Percentiles rank a stretch among this genome's conserved stretches.
Conservation (phyloP, 1,139 yeast genomes). For the Hyphopichia wangnamkhiaoensis region DNA sequence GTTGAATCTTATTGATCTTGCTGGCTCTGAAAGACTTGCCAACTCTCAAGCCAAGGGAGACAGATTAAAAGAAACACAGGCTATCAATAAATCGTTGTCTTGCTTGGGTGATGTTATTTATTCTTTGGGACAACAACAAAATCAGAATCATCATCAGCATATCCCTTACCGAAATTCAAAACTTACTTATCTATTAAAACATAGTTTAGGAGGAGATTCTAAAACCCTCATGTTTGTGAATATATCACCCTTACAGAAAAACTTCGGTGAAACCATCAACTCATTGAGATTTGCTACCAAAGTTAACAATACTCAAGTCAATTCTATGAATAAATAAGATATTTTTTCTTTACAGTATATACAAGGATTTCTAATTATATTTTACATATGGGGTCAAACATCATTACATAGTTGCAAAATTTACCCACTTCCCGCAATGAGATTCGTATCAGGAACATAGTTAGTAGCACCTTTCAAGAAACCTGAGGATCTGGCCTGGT, state of each 20-base stretch:
- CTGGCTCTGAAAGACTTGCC: slow-evolving; percentile 86
- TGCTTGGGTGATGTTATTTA: slow-evolving; percentile 88
- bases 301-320: slow-evolving; percentile 53
- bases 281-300: slow-evolving; percentile 89
- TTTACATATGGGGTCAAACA: too few species aligned
- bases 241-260: slow-evolving; percentile 65
- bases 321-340: not conserved
- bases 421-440: slow-evolving; percentile 13
- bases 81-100: slow-evolving; percentile 86
- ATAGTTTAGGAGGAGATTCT: slow-evolving; percentile 82
- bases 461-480: slow-evolving; percentile 39
- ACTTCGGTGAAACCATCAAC: slow-evolving; percentile 76
- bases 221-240: slow-evolving; percentile 95
- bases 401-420: too few species aligned
- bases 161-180: slow-evolving; percentile 58
- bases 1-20: slow-evolving; percentile 76
- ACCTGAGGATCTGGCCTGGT: slow-evolving; percentile 34
- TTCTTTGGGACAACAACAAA: slow-evolving; percentile 53
- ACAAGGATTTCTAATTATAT: not conserved
- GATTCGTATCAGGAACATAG: slow-evolving; percentile 30
- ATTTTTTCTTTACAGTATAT: not conserved
- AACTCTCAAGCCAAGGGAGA: slow-evolving; percentile 79
- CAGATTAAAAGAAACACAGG: slow-evolving; percentile 81
- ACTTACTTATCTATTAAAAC: slow-evolving; percentile 79
- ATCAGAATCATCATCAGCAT: slow-evolving; percentile 41